Base-by-base conservation (phyloP, 441 rosid species). In the Erodium texanum region DNA sequence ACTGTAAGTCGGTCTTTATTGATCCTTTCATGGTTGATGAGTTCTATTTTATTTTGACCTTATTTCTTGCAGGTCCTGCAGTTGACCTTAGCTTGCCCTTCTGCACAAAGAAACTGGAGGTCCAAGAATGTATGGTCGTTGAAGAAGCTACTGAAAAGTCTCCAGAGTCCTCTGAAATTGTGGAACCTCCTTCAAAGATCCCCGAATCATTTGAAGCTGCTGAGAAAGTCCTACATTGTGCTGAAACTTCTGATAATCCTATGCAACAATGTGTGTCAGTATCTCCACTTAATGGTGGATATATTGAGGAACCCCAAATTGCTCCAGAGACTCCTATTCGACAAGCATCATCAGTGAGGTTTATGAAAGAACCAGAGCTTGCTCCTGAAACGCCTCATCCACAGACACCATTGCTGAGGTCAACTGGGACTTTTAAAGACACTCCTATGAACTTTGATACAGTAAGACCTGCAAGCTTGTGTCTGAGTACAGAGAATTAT, bases 1-100 rank as follows among this genome's bases (percentile, higher is more conserved):
- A 89, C 24, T 83, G 99, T 94, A 77, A 79, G 89, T 77, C 38
- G 41, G 64, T 61, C 67, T 11, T 70, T 16, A 38, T 50, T 24
- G 23, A 61, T 61, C 20, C 23, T 32, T 70, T 32, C 75, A 15
- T 52, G 19, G 66, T 67, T 66, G 65, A 43, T 7, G 29, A 61
- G 5, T 65, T 69, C 64, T 67, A 66, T 59, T 29, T 59, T 70
- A 66, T 68, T 50, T 68, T 77, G 43, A 75, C 74, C 71, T 66
- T 68, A 36, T 71, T 67, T 78, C 80, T 15, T 71, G 71, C 85
- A 87, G 86, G 77, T 75, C 6, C 66, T 70, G 73, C 89, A 12
- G 52, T 65, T 7, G 88, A 79, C 74, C 84, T 84, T 65, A 71
- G 67, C 63, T 66, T 82, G 19, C 78, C 87, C 68, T 75, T 75